Evolutionary conservation across 371 early-diverging fungal genomes (phyloP).

Genomic region (Thermomucor indicae-seudaticae): DNA sequence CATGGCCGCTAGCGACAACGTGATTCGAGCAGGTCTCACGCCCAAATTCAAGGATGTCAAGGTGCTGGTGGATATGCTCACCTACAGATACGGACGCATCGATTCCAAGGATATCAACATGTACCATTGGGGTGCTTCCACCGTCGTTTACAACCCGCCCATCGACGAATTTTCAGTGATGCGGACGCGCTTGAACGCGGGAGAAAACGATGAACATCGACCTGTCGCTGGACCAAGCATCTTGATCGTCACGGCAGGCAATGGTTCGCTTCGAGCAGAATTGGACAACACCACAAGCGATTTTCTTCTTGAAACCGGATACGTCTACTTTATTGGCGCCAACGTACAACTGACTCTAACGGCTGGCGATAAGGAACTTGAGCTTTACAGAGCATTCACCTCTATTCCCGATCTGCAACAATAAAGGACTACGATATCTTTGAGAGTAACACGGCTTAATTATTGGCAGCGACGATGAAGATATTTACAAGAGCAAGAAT

Average conservation of each 20-base stretch:
- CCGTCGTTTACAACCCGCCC: constrained; percentile 90
- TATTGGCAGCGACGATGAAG: too few species aligned
- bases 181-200: constrained; percentile 48
- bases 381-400: constrained; percentile 62
- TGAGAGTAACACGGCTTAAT: too few species aligned
- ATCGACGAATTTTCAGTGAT: constrained; percentile 92
- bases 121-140: constrained; percentile 37
- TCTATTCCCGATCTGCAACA: too few species aligned
- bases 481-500: not conserved
- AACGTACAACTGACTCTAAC: constrained; percentile 42
- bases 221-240: constrained; percentile 82
- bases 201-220: constrained; percentile 44
- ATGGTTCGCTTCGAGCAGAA: constrained; percentile 21
- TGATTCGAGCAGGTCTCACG: constrained; percentile 95
- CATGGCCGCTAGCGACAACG: constrained; percentile 98
- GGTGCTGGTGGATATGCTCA: constrained; percentile 88
- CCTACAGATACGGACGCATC: constrained; percentile 82
- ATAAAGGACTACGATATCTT: too few species aligned
- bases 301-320: constrained; percentile 43
- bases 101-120: constrained; percentile 71
- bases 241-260: constrained; percentile 77
- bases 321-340: constrained; percentile 67
- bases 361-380: constrained; percentile 41
- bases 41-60: constrained; percentile 98
- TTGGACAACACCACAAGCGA: constrained; percentile 13